Evolutionary conservation across 2,329 filamentous ascomycete genomes (phyloP).

Genomic region (Cercospora citrullina): DNA sequence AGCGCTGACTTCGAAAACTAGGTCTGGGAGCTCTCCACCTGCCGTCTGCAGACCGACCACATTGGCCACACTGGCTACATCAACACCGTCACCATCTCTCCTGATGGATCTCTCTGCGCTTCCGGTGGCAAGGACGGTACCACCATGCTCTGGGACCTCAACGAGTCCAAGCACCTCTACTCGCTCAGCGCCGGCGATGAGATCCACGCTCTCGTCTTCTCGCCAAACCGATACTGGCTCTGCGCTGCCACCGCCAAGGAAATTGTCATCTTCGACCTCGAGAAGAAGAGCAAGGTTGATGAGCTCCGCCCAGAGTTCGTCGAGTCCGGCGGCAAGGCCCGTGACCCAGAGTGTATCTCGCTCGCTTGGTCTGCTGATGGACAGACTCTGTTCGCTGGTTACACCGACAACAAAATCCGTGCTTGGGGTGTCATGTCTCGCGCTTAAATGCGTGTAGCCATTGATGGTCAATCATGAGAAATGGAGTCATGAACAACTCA

Average conservation of each 20-base stretch:
- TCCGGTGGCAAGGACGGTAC: constrained; percentile 99
- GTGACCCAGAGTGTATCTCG: constrained; percentile 96
- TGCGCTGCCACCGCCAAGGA: constrained; percentile 95
- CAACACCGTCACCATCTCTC: constrained; percentile 99
- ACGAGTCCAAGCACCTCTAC: constrained; percentile 99
- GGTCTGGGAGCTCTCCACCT: constrained; percentile 99
- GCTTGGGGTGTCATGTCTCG: constrained; percentile 97
- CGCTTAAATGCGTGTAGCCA: constrained; percentile 44
- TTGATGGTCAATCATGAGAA: neutral
- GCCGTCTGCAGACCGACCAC: constrained; percentile 99
- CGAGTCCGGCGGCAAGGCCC: constrained; percentile 96
- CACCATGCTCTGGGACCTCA: constrained; percentile 99
- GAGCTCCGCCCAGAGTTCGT: constrained; percentile 99
- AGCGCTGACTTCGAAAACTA: constrained; percentile 42
- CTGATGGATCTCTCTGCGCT: constrained; percentile 97
- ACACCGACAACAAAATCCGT: constrained; percentile 99
- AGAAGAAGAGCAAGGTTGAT: constrained; percentile 99
- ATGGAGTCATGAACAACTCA: neutral
- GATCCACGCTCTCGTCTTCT: constrained; percentile 99
- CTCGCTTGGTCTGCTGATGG: constrained; percentile 98
- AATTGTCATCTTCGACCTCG: constrained; percentile 99
- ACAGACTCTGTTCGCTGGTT: constrained; percentile 98
- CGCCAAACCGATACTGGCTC: constrained; percentile 99
- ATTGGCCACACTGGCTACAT: constrained; percentile 99
- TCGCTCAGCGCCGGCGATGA: constrained; percentile 98